These are phyloP conservation scores for Aspergillus avenaceus DNA, from an alignment of 495 filamentous ascomycete genomes.

Conservation along the genomic window DNA sequence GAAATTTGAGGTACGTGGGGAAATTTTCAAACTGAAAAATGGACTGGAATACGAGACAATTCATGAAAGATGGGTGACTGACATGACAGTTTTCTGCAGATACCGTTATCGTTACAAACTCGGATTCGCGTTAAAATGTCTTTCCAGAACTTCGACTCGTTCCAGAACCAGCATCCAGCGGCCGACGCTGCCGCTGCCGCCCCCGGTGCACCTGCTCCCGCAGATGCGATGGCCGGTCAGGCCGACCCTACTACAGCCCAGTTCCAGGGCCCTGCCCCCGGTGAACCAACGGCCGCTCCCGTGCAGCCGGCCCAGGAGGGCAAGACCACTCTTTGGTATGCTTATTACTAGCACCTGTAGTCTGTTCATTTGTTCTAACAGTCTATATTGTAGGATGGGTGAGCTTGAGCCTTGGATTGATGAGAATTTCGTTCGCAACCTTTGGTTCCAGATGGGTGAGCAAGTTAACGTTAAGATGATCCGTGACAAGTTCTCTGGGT, in stretches of 20 bases:
- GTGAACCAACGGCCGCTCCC: constrained; percentile 47
- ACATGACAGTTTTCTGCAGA: constrained; percentile 5
- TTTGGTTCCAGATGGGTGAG: constrained; percentile 89
- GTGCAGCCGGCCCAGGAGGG: constrained; percentile 57
- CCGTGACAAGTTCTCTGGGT: constrained; percentile 98
- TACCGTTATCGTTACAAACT: constrained; percentile 18
- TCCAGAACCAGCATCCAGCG: constrained; percentile 50
- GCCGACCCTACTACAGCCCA: constrained; percentile 51
- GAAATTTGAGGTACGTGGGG: constrained; percentile 19
- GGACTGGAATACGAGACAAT: neutral
- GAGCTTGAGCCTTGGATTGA: constrained; percentile 99
- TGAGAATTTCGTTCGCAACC: constrained; percentile 93
- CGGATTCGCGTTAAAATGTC: constrained; percentile 43
- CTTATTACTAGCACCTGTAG: neutral
- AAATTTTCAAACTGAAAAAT: neutral
- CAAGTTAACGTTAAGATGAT: constrained; percentile 99
- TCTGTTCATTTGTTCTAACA: neutral
- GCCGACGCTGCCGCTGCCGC: constrained; percentile 51
- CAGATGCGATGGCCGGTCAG: constrained; percentile 50
- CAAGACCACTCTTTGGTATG: constrained; percentile 83
- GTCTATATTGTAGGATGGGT: constrained; percentile 78
- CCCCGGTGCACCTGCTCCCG: constrained; percentile 48
- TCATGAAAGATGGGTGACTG: constrained; percentile 1
- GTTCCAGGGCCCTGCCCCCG: constrained; percentile 51
- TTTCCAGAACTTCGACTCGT: constrained; percentile 57